A percentile compares a stretch with the other conserved stretches of the same genome.
Conservation (phyloP, 2,329 filamentous ascomycete species). For the Scedosporium apiospermum region DNA sequence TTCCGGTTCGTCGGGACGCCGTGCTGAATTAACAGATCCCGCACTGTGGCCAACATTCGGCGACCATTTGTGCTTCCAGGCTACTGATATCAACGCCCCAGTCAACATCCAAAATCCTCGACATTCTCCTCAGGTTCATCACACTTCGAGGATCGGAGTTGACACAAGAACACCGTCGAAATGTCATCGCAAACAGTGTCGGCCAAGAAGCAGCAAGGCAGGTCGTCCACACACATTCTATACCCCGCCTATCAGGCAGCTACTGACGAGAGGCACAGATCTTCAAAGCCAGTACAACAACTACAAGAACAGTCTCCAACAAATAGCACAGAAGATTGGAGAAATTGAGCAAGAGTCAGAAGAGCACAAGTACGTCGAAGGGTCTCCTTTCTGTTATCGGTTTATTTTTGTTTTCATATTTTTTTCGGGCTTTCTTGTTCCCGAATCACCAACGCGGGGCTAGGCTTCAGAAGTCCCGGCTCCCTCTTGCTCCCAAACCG, state of each 20-base stretch:
- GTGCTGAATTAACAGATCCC: not conserved
- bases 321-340: conserved; percentile 91
- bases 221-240: conserved; percentile 10
- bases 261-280: conserved; percentile 38
- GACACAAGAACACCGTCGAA: conserved; percentile 1
- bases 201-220: conserved; percentile 68
- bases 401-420: not conserved
- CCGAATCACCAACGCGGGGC: not conserved
- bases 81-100: not conserved
- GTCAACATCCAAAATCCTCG: not conserved
- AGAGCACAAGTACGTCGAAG: conserved; percentile 78
- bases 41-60: conserved; percentile 5
- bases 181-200: conserved; percentile 45
- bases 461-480: too few species aligned
- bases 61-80: not conserved
- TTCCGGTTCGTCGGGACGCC: not conserved
- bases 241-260: conserved; percentile 6
- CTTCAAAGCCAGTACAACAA: conserved; percentile 71
- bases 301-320: conserved; percentile 73
- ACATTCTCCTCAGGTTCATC: not conserved
- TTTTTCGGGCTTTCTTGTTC: not conserved
- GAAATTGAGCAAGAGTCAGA: conserved; percentile 96
- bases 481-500: too few species aligned
- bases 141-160: not conserved
- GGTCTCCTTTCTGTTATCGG: not conserved